Percentiles rank a stretch among this genome's conserved stretches.
phyloP scores from a whole-genome alignment of 148 eudicot genomes.

The Camellia japonica region DNA sequence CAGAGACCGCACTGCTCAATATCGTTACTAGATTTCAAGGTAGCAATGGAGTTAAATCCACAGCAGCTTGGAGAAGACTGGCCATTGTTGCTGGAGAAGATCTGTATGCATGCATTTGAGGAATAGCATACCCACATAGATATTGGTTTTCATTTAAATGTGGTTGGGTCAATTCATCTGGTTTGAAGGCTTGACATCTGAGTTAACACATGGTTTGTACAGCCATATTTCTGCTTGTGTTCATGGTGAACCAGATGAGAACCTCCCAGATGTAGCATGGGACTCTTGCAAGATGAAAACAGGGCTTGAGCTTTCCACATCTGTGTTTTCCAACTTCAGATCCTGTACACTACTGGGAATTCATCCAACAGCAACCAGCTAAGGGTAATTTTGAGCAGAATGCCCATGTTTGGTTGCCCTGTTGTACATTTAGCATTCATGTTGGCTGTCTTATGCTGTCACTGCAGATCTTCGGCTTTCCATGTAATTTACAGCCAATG shows the following conservation, averaged over 20 bases:
- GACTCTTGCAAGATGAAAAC: constrained; percentile 21
- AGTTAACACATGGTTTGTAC: constrained; percentile 10
- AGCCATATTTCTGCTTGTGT: constrained; percentile 4
- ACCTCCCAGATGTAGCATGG: constrained; percentile 27
- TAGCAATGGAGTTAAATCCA: constrained; percentile 62
- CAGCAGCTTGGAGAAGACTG: constrained; percentile 67
- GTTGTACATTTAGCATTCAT: constrained; percentile 48
- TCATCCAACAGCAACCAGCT: constrained; percentile 25
- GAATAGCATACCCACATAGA: constrained; percentile 30
- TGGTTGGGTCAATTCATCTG: constrained; percentile 29
- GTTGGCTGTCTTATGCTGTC: constrained; percentile 37
- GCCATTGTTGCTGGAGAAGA: constrained; percentile 59
- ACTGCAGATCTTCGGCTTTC: constrained; percentile 15
- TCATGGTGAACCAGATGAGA: constrained; percentile 26
- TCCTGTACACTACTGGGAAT: constrained; percentile 22
- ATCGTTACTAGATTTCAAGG: constrained; percentile 57
- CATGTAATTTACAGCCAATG: constrained; percentile 46
- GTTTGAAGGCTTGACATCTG: constrained; percentile 24
- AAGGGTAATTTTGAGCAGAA: constrained; percentile 21
- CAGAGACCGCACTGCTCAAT: constrained; percentile 23
- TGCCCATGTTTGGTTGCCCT: constrained; percentile 36
- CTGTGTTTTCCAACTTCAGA: constrained; percentile 23
- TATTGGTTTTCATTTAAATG: constrained; percentile 18
- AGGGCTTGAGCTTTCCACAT: constrained; percentile 30
- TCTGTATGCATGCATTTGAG: constrained; percentile 40